Percentiles rank a stretch among this genome's conserved stretches.
Conservation (phyloP, 768 basidiomycete species). For the Coprinellus aureogranulatus region DNA sequence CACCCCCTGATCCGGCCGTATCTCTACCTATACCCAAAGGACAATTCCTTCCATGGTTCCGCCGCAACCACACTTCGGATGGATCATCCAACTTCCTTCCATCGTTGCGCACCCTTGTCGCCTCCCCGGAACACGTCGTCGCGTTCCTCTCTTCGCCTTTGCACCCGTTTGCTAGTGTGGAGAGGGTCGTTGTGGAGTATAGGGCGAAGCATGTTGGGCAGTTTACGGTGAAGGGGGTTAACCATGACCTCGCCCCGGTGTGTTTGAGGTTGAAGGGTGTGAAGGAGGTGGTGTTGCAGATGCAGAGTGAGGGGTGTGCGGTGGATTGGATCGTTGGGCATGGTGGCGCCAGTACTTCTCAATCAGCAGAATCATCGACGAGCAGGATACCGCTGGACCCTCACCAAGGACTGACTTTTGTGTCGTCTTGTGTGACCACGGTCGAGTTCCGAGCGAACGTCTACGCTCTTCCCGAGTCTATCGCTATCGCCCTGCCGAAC, state of each 20-base stretch:
- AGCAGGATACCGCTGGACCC: background rate
- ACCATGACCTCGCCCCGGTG: slow-evolving; percentile 10
- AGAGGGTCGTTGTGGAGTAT: slow-evolving; percentile 4
- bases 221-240: slow-evolving; percentile 5
- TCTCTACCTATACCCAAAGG: background rate
- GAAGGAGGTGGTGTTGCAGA: background rate
- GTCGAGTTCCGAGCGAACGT: slow-evolving; percentile 20
- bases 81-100: slow-evolving; percentile 1
- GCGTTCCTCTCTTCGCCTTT: slow-evolving; percentile 1
- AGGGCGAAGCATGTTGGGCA: background rate
- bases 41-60: background rate
- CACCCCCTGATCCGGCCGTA: background rate
- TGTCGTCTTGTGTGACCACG: slow-evolving; percentile 12
- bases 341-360: background rate
- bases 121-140: slow-evolving; percentile 10
- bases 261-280: slow-evolving; percentile 6
- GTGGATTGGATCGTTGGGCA: slow-evolving; percentile 7
- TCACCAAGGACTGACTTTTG: background rate
- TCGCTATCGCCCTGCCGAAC: slow-evolving; percentile 16
- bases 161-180: background rate
- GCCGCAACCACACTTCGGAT: background rate
- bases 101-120: slow-evolving; percentile 7
- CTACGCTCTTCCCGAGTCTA: slow-evolving; percentile 17
- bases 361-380: background rate
- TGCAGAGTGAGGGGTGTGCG: background rate